These are phyloP conservation scores for Mortierella sp. DNA, from an alignment of 371 early-diverging fungal genomes.

Conservation along the genomic window DNA sequence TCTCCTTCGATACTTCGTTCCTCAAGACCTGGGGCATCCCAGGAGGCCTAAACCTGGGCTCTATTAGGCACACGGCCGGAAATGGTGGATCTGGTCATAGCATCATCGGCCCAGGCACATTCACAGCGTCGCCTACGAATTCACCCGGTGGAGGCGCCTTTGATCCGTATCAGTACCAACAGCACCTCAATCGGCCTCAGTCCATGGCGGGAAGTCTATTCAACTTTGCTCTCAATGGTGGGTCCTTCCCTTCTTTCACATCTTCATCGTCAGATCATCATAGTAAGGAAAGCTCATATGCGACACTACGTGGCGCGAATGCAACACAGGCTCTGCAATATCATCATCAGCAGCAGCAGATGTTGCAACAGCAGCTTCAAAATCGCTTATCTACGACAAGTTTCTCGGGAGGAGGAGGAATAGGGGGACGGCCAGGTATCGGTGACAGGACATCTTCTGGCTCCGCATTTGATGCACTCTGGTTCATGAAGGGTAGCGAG, in stretches of 20 bases:
- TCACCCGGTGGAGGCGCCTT: conserved; percentile 45
- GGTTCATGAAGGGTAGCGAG: conserved; percentile 42
- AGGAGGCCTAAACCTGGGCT: conserved; percentile 43
- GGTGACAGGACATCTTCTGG: conserved; percentile 31
- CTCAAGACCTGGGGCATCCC: conserved; percentile 56
- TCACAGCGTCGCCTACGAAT: conserved; percentile 26
- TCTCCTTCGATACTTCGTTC: conserved; percentile 52
- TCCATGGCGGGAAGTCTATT: conserved; percentile 51
- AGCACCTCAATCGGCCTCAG: conserved; percentile 41
- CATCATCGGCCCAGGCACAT: conserved; percentile 18
- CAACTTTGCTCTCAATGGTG: conserved; percentile 34
- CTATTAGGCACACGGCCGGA: conserved; percentile 21
- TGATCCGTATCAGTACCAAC: conserved; percentile 41
- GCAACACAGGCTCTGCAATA: conserved; percentile 38
- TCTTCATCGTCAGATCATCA: conserved; percentile 10
- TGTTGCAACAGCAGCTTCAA: conserved; percentile 38
- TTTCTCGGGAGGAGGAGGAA: no score
- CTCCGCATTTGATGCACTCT: conserved; percentile 42
- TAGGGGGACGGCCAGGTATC: conserved; percentile 8
- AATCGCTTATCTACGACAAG: conserved; percentile 24
- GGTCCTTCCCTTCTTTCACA: conserved; percentile 34
- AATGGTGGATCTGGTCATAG: conserved; percentile 6
- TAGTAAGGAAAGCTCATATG: conserved; percentile 43
- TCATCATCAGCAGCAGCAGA: conserved; percentile 44
- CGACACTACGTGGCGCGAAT: conserved; percentile 35